Conservation (phyloP, 176 grass and related monocot genomes). For the Areca catechu region DNA sequence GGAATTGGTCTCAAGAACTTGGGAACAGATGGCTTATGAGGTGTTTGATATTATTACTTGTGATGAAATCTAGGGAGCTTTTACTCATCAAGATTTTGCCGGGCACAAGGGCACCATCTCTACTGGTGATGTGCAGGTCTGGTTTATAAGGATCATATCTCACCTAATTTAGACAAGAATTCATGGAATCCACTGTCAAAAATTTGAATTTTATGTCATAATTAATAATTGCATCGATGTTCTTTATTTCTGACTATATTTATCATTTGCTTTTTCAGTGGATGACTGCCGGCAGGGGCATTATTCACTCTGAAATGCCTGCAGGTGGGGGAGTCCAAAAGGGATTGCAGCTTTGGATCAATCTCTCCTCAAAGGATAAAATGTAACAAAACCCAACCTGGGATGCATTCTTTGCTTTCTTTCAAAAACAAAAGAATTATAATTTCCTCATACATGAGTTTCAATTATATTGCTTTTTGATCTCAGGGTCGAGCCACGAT, state of each 20-base stretch:
- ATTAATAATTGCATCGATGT: too few species aligned
- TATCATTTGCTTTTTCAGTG: constrained; percentile 32
- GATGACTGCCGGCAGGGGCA: constrained; percentile 78
- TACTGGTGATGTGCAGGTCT: constrained; percentile 64
- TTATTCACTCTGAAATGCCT: constrained; percentile 81
- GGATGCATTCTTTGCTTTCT: too few species aligned
- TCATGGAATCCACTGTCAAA: too few species aligned
- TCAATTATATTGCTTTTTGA: background rate
- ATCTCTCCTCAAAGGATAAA: constrained; percentile 82
- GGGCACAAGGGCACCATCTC: constrained; percentile 73
- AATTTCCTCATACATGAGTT: background rate
- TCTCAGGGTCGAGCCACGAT: constrained; percentile 69
- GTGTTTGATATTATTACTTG: constrained; percentile 34
- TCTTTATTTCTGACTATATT: too few species aligned
- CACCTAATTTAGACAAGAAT: too few species aligned
- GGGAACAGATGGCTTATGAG: background rate
- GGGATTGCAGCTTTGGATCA: constrained; percentile 86
- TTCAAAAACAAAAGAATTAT: too few species aligned
- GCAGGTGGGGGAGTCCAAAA: constrained; percentile 48
- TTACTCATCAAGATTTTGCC: constrained; percentile 78
- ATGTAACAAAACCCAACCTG: constrained; percentile 33
- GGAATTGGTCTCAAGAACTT: too few species aligned
- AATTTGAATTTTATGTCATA: too few species aligned
- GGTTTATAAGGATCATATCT: too few species aligned
- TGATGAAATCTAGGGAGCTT: constrained; percentile 36